A percentile compares a stretch with the other conserved stretches of the same genome.
These are phyloP conservation scores for Leccinum olivaceopallidum DNA, from an alignment of 768 basidiomycete species.

Conservation along the genomic window DNA sequence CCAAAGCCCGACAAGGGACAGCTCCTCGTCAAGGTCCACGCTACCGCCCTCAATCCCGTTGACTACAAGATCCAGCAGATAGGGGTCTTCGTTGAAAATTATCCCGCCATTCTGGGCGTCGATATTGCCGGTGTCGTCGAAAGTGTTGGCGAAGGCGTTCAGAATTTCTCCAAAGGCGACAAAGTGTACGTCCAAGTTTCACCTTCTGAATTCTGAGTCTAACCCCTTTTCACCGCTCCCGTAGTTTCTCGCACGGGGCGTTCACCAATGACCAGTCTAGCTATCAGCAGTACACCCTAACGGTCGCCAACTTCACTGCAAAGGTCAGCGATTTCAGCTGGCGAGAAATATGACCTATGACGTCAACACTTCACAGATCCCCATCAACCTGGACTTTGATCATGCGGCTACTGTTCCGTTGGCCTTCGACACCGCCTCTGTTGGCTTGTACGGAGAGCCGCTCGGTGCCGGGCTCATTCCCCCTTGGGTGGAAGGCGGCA, in stretches of 20 bases:
- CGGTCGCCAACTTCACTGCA: slow-evolving; percentile 33
- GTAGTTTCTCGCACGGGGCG: slow-evolving; percentile 26
- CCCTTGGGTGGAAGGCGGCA: slow-evolving; percentile 35
- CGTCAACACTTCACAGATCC: slow-evolving; percentile 37
- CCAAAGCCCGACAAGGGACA: slow-evolving; percentile 40
- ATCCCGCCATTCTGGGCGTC: slow-evolving; percentile 36
- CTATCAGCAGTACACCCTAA: slow-evolving; percentile 44
- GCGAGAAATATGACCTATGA: background rate
- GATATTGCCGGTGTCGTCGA: slow-evolving; percentile 42
- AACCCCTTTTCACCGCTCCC: background rate
- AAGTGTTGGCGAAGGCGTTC: slow-evolving; percentile 39
- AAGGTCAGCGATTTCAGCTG: slow-evolving; percentile 30
- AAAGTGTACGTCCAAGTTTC: slow-evolving; percentile 33
- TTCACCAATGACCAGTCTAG: slow-evolving; percentile 33
- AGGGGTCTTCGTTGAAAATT: slow-evolving; percentile 35
- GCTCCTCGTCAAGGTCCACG: slow-evolving; percentile 41
- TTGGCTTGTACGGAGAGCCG: slow-evolving; percentile 44
- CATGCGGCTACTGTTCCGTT: slow-evolving; percentile 49
- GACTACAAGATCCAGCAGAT: slow-evolving; percentile 40
- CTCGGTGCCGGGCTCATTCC: slow-evolving; percentile 41
- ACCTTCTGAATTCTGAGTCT: background rate
- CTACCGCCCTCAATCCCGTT: slow-evolving; percentile 47
- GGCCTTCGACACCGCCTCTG: slow-evolving; percentile 45
- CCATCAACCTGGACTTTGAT: slow-evolving; percentile 43
- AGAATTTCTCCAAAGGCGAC: slow-evolving; percentile 39